Evolutionary conservation across 208 protist species (phyloP).

Genomic region (Acanthamoeba sp.): DNA sequence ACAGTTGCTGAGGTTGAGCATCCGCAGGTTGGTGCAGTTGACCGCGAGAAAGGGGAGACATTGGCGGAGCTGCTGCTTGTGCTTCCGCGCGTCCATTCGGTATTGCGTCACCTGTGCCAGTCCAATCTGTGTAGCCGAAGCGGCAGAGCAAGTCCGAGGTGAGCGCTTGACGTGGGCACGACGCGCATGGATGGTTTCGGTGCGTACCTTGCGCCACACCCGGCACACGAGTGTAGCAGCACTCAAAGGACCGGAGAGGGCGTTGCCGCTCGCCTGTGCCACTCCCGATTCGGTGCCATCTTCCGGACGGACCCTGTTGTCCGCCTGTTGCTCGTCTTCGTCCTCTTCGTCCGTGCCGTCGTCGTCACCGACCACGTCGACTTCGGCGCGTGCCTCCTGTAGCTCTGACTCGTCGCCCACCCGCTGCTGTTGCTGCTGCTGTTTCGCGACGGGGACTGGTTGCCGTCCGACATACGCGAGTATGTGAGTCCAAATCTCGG

Average conservation of each 20-base stretch:
- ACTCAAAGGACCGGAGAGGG: constrained; percentile 16
- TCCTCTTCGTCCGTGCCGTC: neutral
- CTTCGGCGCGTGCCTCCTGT: too few relatives aligned
- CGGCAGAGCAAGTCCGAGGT: neutral
- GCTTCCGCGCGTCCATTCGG: neutral
- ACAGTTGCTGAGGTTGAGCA: constrained; percentile 52
- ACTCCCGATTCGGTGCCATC: neutral
- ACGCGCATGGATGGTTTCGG: neutral
- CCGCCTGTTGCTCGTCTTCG: neutral
- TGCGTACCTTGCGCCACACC: constrained; percentile 11
- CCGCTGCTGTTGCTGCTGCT: neutral
- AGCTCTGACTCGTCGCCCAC: neutral
- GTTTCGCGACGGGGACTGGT: neutral
- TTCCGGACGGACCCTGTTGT: neutral
- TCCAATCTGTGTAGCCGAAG: neutral
- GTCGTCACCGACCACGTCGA: too few relatives aligned
- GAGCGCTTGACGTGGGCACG: neutral
- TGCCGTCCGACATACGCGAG: neutral
- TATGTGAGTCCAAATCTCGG: constrained; percentile 62
- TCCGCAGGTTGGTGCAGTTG: constrained; percentile 7
- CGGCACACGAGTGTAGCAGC: constrained; percentile 38
- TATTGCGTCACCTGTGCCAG: constrained; percentile 1
- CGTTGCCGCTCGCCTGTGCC: neutral
- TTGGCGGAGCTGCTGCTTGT: constrained; percentile 1
- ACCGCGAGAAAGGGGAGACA: constrained; percentile 28